Evolutionary conservation across 129 eudicot species (phyloP), one percentile per base, ranked within the genome.

Genomic region (Ambrosia artemisiifolia): DNA sequence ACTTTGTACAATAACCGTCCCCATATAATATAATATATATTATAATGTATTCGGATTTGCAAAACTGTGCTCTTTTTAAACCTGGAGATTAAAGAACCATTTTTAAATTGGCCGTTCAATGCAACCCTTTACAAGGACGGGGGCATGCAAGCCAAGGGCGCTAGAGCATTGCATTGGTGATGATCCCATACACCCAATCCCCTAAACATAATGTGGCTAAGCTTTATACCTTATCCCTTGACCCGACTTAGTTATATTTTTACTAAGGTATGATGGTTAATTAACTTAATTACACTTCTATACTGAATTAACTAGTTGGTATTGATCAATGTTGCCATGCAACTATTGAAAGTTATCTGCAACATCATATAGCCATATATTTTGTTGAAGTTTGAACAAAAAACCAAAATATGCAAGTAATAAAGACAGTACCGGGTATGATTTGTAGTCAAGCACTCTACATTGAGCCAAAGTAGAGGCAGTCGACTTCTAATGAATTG

Each of bases 371-470:
- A 63, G 53, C 18, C 62, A 73, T 47, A 62, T 42, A 36, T 36
- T 63, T 16, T 30, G 43, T 9, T 35, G 53, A 4, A 34, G 13
- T 30, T 14, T 11, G 10, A 40, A 40, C 7, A 38, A 38, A 38
- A 40, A 40, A 40, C 44, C 9, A 51, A 6, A 51, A 33, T 51
- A 51, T 51, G 30, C 65, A 38, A 71, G 24, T 38, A 38, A 55
- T 40, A n/a, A n/a, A n/a, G n/a, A n/a, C n/a, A n/a, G n/a, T n/a
- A 40, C 10, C 44, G 0, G 28, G 43, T 14, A 66, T 16, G 54
- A 28, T 44, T 44, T 46, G 56, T 43, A 13, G 40, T 46, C 57
- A 40, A 66, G 53, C 44, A 40, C 44, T 40, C 71, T 66, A 64
- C 68, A 64, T 40, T n/a, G 6, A 62, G 47, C 67, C 44, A 34